Base-by-base conservation (phyloP, 2,329 filamentous ascomycete genomes). In the Kalaharituber pfeilii region DNA sequence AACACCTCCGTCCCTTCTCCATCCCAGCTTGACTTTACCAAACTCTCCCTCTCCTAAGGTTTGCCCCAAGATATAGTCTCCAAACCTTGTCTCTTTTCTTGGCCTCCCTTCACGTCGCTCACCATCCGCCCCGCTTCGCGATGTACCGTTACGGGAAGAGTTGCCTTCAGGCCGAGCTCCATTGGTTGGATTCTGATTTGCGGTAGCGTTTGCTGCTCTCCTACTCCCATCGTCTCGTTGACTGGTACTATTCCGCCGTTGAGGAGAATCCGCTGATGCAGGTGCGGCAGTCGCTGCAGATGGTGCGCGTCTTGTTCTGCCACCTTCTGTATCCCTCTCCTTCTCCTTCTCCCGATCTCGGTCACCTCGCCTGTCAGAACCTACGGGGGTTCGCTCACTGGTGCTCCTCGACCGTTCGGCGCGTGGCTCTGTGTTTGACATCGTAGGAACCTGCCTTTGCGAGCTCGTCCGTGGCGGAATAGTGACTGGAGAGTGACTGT, bases 41-140 rank as follows among this genome's bases (percentile, higher is more conserved):
- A 98, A 98, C 69, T 98, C 91, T 58, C 91, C 91, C 72, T 98
- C 91, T 50, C 91, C 91, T 50, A 98, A 82, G 2, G 89, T 96
- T 68, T 94, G 89, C 30, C 91, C 91, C 2, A 98, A 76, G 57
- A 94, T 86, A 69, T 96, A 98, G 59, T 95, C 87, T 57, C 89
- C 89, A 67, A 98, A 96, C 61, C 86, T 88, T 42, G 83, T 87
- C 60, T 83, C 79, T 71, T 93, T 94, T 45, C 60, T 52, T 22
- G 70, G 73, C 57, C 69, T 67, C 51, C 69, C 69, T 18, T 57
- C 66, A 49, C 67, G 68, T 52, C 67, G 65, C 57, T 67, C 69
- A 50, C 69, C 69, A 63, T 58, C 57, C 15, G 57, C 56, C 13
- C 53, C 47, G 30, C 18, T 25, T 22, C 18, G 18, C 11, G n/a